Base-by-base conservation (phyloP, 306 rosid genomes). In the Begonia peltatifolia region DNA sequence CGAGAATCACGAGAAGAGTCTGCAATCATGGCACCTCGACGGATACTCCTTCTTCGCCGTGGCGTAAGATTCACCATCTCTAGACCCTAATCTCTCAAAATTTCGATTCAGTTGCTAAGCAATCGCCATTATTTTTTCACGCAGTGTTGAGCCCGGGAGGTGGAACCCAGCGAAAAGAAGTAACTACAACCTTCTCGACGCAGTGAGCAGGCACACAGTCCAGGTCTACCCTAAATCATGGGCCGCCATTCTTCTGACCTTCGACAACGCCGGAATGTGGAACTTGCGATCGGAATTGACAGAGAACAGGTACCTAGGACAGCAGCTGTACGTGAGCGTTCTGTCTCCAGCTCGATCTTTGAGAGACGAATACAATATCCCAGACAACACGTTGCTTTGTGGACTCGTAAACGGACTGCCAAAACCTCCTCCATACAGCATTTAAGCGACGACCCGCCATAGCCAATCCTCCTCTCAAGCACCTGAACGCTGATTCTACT, bases 1-100 rank as follows among this genome's bases (percentile, higher is more conserved):
- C 9, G 97, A 89, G 81, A 89, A 89, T 62, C 93, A 43, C 1
- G 94, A 80, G 63, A 84, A 80, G 70, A 76, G 74, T 63, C 16
- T 80, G 14, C 95, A 89, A 42, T 71, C 93, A 0, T 89, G 81
- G 74, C 72, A 89, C 52, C 43, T 89, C 22, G 53, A 54, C 11
- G 97, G 95, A 36, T 74, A 80, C 63, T 58, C 48, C 6, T 44
- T 44, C 48, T 44, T 44, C 48, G 48, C 48, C 14, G 48, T 44
- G 6, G 48, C 48, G 48, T 44, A 44, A 44, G 48, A 10, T 30
- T 30, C 38, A 4, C 9, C 38, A 30, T 30, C 38, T 30, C 38
- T 30, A 30, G 9, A 30, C 8, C 38, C 38, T 30, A 30, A 30
- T 30, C 38, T 30, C 8, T 30, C 38, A 5, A 5, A 30, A 30